Evolutionary conservation across 2,329 filamentous ascomycete genomes (phyloP).

Genomic region (Botryosphaeria dothidea): DNA sequence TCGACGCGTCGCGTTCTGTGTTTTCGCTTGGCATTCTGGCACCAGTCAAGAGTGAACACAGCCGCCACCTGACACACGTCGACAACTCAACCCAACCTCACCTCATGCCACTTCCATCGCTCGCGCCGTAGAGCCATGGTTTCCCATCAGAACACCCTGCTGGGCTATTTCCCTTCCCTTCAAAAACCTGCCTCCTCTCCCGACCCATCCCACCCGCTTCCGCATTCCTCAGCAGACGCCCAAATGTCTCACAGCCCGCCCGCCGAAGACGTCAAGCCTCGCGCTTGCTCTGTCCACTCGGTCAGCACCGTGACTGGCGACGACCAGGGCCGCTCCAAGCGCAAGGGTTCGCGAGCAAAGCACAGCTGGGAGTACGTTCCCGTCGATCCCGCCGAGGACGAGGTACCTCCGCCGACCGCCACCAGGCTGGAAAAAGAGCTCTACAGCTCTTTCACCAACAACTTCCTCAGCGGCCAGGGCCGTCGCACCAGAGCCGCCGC

Average conservation of each 20-base stretch:
- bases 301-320: constrained; percentile 8
- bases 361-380: constrained; percentile 17
- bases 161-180: constrained; percentile 10
- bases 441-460: constrained; percentile 17
- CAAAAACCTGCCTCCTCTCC: background rate
- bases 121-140: background rate
- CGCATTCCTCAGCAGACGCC: constrained; percentile 13
- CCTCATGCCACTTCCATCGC: constrained; percentile 5
- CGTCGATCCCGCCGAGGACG: constrained; percentile 17
- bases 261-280: background rate
- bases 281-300: constrained; percentile 4
- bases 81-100: constrained; percentile 6
- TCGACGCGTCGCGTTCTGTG: constrained; percentile 16
- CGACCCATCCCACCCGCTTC: background rate
- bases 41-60: constrained; percentile 12
- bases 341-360: constrained; percentile 13
- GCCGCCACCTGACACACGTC: constrained; percentile 19
- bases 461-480: constrained; percentile 3
- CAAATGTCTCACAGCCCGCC: constrained; percentile 5
- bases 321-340: background rate
- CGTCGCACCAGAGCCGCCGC: constrained; percentile 16
- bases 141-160: constrained; percentile 15
- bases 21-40: constrained; percentile 15
- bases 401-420: constrained; percentile 10
- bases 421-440: constrained; percentile 17